Evolutionary conservation across 345 rosid genomes (phyloP).

Genomic region (Populus davidiana): DNA sequence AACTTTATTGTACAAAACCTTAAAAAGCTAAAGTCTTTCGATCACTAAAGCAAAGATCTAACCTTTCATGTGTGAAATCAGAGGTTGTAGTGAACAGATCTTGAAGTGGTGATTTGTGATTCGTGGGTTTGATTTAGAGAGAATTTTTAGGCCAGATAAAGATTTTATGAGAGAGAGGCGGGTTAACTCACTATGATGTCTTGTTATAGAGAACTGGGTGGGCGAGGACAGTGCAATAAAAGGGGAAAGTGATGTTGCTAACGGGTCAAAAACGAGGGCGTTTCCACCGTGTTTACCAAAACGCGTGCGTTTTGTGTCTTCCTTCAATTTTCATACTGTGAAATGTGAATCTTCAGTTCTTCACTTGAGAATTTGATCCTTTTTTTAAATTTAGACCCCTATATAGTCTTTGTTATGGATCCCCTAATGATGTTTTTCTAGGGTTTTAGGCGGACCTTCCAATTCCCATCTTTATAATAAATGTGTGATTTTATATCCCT

Average conservation of each 20-base stretch:
- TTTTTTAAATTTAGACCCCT: too few relatives aligned
- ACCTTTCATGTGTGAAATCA: constrained; percentile 36
- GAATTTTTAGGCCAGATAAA: background rate
- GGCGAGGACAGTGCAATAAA: constrained; percentile 17
- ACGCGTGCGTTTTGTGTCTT: constrained; percentile 10
- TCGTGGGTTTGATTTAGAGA: constrained; percentile 30
- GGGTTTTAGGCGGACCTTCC: background rate
- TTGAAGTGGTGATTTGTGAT: background rate
- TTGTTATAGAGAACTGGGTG: background rate
- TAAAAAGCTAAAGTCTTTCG: background rate
- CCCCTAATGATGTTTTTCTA: background rate
- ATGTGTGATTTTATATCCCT: too few relatives aligned
- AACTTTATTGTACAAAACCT: background rate
- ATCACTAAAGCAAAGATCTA: constrained; percentile 24
- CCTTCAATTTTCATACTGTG: background rate
- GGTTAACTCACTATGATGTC: constrained; percentile 7
- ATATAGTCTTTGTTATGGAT: background rate
- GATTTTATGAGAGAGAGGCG: background rate
- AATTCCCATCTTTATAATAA: too few relatives aligned
- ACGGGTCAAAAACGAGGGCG: constrained; percentile 23
- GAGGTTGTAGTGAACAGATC: constrained; percentile 29
- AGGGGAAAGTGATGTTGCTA: background rate
- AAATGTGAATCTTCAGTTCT: background rate
- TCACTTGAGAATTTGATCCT: background rate
- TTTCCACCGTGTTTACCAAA: background rate